Percentiles rank a stretch among this genome's conserved stretches.
phyloP scores from a whole-genome alignment of 345 rosid species.

The Populus nigra region DNA sequence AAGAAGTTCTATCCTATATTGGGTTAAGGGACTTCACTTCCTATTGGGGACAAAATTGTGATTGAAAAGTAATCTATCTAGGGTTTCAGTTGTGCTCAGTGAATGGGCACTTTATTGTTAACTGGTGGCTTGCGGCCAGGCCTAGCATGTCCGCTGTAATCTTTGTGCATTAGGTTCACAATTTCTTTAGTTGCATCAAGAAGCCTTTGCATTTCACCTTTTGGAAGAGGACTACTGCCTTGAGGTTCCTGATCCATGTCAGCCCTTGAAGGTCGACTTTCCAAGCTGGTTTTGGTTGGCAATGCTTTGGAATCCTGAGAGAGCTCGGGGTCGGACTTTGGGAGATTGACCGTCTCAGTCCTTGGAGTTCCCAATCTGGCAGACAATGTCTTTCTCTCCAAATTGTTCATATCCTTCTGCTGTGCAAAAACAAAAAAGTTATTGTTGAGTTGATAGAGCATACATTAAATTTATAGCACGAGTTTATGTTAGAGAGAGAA shows the following conservation, averaged over 20 bases:
- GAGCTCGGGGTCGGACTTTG: conserved; percentile 1
- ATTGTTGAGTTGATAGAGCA: neutral
- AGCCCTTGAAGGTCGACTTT: conserved; percentile 4
- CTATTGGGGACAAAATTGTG: conserved; percentile 28
- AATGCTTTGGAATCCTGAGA: conserved; percentile 19
- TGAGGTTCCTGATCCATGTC: neutral
- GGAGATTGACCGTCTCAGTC: conserved; percentile 14
- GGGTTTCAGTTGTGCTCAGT: conserved; percentile 12
- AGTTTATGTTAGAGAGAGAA: neutral
- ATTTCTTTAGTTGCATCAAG: conserved; percentile 33
- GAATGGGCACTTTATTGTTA: conserved; percentile 41
- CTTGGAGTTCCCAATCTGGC: conserved; percentile 18
- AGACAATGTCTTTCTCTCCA: conserved; percentile 15
- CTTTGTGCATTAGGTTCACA: conserved; percentile 35
- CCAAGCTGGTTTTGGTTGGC: conserved; percentile 17
- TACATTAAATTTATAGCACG: neutral
- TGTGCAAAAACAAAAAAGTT: neutral
- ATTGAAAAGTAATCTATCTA: conserved; percentile 1
- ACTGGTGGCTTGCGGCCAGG: conserved; percentile 48
- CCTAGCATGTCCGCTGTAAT: conserved; percentile 32
- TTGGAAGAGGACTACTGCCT: neutral
- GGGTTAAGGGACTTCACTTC: conserved; percentile 6
- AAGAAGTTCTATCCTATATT: neutral
- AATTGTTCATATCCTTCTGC: conserved; percentile 5
- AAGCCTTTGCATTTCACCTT: conserved; percentile 31